phyloP scores from a whole-genome alignment of 805 yeast genomes.

The Ogataea chonburiensis region DNA sequence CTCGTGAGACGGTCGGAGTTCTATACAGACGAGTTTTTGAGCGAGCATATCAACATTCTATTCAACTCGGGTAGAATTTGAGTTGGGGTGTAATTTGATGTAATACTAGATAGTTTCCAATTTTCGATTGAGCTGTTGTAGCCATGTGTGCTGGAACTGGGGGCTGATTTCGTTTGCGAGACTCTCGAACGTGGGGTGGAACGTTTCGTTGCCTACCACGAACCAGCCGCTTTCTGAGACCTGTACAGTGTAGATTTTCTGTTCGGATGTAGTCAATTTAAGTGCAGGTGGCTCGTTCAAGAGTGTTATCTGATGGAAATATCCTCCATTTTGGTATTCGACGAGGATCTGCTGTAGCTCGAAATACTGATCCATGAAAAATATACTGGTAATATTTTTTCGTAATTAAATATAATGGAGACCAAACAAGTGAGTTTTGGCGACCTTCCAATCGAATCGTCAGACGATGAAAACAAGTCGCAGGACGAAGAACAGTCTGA shows the following conservation, averaged over 20 bases:
- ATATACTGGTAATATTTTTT: neutral
- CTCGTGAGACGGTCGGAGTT: conserved; percentile 80
- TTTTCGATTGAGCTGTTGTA: conserved; percentile 12
- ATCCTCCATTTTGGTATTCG: conserved; percentile 15
- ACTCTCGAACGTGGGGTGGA: conserved; percentile 33
- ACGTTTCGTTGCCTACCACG: conserved; percentile 6
- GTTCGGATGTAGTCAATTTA: conserved; percentile 20
- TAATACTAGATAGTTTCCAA: conserved; percentile 4
- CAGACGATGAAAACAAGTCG: conserved; percentile 16
- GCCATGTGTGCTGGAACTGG: conserved; percentile 23
- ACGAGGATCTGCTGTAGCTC: conserved; percentile 17
- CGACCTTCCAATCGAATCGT: conserved; percentile 21
- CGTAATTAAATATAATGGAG: conserved; percentile 11
- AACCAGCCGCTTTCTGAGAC: conserved; percentile 33
- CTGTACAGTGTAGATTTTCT: conserved; percentile 9
- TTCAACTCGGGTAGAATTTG: conserved; percentile 54
- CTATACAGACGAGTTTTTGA: conserved; percentile 74
- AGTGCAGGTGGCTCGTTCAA: conserved; percentile 2
- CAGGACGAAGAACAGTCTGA: conserved; percentile 29
- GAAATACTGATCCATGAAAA: conserved; percentile 13
- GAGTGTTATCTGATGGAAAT: conserved; percentile 11
- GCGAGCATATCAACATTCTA: conserved; percentile 75
- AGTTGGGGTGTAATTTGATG: conserved; percentile 10
- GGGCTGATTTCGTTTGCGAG: conserved; percentile 21
- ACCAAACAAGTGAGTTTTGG: conserved; percentile 26